Conservation (phyloP, 2,329 filamentous ascomycete species). For the Parastagonospora nodorum region DNA sequence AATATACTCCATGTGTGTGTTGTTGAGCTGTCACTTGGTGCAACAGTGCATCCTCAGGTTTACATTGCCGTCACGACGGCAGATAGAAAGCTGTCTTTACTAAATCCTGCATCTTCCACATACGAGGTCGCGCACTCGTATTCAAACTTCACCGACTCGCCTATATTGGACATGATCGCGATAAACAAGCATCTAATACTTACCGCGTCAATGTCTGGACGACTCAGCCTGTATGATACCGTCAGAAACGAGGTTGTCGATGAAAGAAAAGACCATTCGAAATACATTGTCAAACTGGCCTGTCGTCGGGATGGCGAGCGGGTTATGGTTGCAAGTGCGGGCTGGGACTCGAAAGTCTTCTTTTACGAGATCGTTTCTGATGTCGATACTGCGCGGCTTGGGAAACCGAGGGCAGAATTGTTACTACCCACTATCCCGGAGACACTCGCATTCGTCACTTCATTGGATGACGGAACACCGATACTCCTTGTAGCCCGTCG, state of each 20-base stretch:
- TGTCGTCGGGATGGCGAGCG: conserved; percentile 42
- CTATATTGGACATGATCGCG: conserved; percentile 58
- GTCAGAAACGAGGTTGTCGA: conserved; percentile 48
- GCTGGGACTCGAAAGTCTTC: conserved; percentile 64
- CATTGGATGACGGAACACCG: conserved; percentile 53
- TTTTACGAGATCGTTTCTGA: conserved; percentile 52
- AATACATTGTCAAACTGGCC: conserved; percentile 62
- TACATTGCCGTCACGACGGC: conserved; percentile 45
- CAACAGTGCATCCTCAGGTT: conserved; percentile 12
- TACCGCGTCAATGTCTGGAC: conserved; percentile 65
- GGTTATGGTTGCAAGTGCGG: conserved; percentile 58
- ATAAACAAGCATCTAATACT: conserved; percentile 54
- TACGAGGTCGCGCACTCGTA: conserved; percentile 44
- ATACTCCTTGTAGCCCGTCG: conserved; percentile 60
- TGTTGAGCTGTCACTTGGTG: conserved; percentile 39
- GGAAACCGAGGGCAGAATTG: conserved; percentile 50
- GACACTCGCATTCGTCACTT: conserved; percentile 58
- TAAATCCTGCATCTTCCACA: conserved; percentile 43
- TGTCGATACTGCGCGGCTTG: conserved; percentile 34
- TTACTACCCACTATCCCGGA: conserved; percentile 61
- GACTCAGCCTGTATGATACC: conserved; percentile 55
- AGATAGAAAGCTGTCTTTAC: conserved; percentile 53
- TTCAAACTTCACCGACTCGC: conserved; percentile 54
- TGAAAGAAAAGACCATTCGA: conserved; percentile 61
- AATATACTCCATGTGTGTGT: conserved; percentile 60